Evolutionary conservation across 2,329 filamentous ascomycete species (phyloP).

Genomic region (Xylariaceae sp.): DNA sequence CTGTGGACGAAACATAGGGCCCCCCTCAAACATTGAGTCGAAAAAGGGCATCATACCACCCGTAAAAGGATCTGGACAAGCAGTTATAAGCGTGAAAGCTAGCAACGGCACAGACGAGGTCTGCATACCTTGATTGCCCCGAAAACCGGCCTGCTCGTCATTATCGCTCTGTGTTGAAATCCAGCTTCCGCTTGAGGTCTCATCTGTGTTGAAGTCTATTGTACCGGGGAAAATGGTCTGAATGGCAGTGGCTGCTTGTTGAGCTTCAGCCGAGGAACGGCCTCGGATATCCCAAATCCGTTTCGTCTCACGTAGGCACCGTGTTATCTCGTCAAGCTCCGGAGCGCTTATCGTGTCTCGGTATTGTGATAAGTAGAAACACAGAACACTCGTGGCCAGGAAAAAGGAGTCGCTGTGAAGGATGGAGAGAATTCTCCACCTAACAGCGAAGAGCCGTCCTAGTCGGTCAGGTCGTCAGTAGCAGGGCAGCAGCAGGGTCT

Average conservation of each 20-base stretch:
- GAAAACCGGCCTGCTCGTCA: neutral
- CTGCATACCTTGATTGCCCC: slow-evolving; percentile 10
- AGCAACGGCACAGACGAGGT: neutral
- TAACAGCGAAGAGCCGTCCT: slow-evolving; percentile 12
- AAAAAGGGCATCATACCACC: neutral
- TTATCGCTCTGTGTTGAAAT: slow-evolving; percentile 2
- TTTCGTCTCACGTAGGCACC: slow-evolving; percentile 12
- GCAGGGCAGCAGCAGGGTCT: too few relatives aligned
- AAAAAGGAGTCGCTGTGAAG: slow-evolving; percentile 14
- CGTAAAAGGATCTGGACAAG: neutral
- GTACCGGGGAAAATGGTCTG: slow-evolving; percentile 11
- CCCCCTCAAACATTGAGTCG: neutral
- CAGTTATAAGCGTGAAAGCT: too few relatives aligned
- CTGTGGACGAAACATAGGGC: neutral
- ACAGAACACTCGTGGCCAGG: slow-evolving; percentile 13
- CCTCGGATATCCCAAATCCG: slow-evolving; percentile 3
- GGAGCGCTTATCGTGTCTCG: slow-evolving; percentile 8
- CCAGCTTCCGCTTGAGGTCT: slow-evolving; percentile 8
- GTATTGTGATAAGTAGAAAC: slow-evolving; percentile 15
- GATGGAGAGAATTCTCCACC: slow-evolving; percentile 14
- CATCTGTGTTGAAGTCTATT: slow-evolving; percentile 6
- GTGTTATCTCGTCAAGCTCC: slow-evolving; percentile 12
- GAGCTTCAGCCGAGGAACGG: slow-evolving; percentile 7
- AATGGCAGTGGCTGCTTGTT: slow-evolving; percentile 14
- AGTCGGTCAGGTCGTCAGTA: too few relatives aligned